phyloP scores from a whole-genome alignment of 805 yeast species.

The Cyberlindnera maritima region DNA sequence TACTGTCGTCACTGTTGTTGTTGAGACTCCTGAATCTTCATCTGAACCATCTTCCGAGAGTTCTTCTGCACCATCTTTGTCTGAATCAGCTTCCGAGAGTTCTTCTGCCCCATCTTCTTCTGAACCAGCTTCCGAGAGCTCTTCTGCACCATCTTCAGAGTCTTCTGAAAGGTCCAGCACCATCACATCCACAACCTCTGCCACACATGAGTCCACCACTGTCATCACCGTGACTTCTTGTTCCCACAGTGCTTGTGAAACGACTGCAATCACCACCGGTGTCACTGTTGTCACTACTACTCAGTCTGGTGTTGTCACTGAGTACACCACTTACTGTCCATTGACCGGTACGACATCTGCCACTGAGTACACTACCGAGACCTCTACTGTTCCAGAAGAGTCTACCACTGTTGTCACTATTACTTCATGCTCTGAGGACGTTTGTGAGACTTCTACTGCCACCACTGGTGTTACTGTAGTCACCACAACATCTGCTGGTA shows the following conservation, averaged over 20 bases:
- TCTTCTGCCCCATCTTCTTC: neutral
- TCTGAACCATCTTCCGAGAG: neutral
- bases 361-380: slow-evolving; percentile 13
- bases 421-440: slow-evolving; percentile 31
- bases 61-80: neutral
- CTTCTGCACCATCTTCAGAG: neutral
- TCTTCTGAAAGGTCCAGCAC: neutral
- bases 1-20: slow-evolving; percentile 9
- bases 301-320: slow-evolving; percentile 31
- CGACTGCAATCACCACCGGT: slow-evolving; percentile 26
- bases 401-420: slow-evolving; percentile 12
- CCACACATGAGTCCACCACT: slow-evolving; percentile 12
- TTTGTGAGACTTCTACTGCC: slow-evolving; percentile 19
- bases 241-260: slow-evolving; percentile 28
- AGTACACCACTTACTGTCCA: slow-evolving; percentile 23
- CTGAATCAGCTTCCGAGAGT: neutral
- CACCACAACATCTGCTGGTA: slow-evolving; percentile 18
- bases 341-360: slow-evolving; percentile 21
- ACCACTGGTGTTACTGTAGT: slow-evolving; percentile 18
- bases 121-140: neutral
- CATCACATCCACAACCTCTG: slow-evolving; percentile 17
- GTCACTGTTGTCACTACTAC: slow-evolving; percentile 33
- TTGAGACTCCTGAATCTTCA: slow-evolving; percentile 1
- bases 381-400: neutral
- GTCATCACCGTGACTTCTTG: slow-evolving; percentile 29